Base-by-base conservation (phyloP, 1,284 basidiomycete genomes). In the Cerrena zonata region DNA sequence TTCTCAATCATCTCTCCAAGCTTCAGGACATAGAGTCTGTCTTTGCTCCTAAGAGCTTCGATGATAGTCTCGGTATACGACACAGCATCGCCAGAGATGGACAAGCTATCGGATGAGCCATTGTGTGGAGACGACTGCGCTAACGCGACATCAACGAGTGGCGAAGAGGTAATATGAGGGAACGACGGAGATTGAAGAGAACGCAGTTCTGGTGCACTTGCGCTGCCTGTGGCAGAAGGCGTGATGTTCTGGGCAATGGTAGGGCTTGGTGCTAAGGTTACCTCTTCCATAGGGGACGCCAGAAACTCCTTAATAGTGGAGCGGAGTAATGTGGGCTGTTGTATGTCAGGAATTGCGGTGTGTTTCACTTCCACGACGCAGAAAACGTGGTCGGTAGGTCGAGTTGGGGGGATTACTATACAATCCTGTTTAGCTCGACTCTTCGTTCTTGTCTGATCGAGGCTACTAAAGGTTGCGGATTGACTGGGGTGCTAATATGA, bases 21-120 rank as follows among this genome's bases (percentile, higher is more conserved):
- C 71, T 87, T 89, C 58, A 91, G 70, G 40, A 91, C 87, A 64
- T 85, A 91, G 53, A 91, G 74, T 60, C 89, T 77, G 66, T 91
- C 89, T 70, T 91, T 91, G 74, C 83, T 84, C 66, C 74, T 80
- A 54, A 91, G 81, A n/a, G 89, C 89, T 66, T 91, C 89, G 56
- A 87, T 57, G 59, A 91, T 89, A 67, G 41, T 42, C 24, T 42
- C 41, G 19, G 41, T 42, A 22, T 42, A 42, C 18, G 41, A 42
- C 22, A 22, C 18, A 23, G 19, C 23, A 22, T 42, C 41, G n/a
- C 41, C 41, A 13, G 13, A 22, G 21, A 3, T 42, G 54, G 51
- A 49, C 24, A 48, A 27, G 44, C 55, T 45, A 34, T 63, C 62
- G 7, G 51, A 46, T n/a, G 59, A 59, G 11, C 53, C 44, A 45